Conservation (phyloP, 1,139 yeast species). For the Suhomyces ambrosiae region DNA sequence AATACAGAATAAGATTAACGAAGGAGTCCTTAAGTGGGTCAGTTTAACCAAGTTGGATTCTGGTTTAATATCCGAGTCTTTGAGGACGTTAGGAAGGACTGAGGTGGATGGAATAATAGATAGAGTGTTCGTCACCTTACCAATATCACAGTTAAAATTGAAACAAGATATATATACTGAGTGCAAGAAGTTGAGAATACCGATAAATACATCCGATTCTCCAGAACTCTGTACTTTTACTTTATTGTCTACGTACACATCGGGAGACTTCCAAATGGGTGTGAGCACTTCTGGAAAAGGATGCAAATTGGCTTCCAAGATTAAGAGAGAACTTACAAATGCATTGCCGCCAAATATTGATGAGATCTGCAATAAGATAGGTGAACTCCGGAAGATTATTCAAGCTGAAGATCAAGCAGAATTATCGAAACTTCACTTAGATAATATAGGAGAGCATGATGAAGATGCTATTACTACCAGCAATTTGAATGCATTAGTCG, state of each 20-base stretch:
- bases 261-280: slow-evolving; percentile 80
- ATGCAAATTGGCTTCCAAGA: slow-evolving; percentile 79
- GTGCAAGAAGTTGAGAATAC: slow-evolving; percentile 69
- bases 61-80: slow-evolving; percentile 18
- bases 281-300: slow-evolving; percentile 90
- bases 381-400: slow-evolving; percentile 59
- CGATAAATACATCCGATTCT: slow-evolving; percentile 76
- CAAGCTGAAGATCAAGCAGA: slow-evolving; percentile 53
- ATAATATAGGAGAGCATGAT: slow-evolving; percentile 56
- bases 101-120: slow-evolving; percentile 71
- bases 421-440: slow-evolving; percentile 19
- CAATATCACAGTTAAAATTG: slow-evolving; percentile 24
- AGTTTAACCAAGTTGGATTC: too few species aligned
- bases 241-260: slow-evolving; percentile 66
- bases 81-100: slow-evolving; percentile 60
- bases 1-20: slow-evolving; percentile 22
- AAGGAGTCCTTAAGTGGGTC: slow-evolving; percentile 31
- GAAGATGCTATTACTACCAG: slow-evolving; percentile 69
- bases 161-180: slow-evolving; percentile 44
- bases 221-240: slow-evolving; percentile 77
- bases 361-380: slow-evolving; percentile 67
- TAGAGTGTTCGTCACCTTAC: slow-evolving; percentile 65
- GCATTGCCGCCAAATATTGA: slow-evolving; percentile 72
- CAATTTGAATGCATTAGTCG: slow-evolving; percentile 60
- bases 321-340: slow-evolving; percentile 71